Percentiles rank a stretch among this genome's conserved stretches.
Conservation (phyloP, 805 yeast genomes). For the Metschnikowia cubensis region DNA sequence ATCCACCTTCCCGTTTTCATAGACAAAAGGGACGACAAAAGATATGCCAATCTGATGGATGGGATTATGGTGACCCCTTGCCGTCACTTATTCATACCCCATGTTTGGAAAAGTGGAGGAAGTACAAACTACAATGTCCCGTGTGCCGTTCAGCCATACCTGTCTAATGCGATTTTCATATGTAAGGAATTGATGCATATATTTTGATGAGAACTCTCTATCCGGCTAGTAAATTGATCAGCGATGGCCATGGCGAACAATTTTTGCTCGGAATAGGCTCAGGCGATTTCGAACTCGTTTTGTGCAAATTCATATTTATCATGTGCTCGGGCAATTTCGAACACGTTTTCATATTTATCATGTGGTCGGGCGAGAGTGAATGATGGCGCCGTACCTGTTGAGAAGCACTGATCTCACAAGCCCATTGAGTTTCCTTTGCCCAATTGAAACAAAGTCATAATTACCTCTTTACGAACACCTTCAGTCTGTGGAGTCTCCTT, state of each 20-base stretch:
- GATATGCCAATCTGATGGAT: conserved; percentile 20
- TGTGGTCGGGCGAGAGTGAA: conserved; percentile 8
- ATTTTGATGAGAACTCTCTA: neutral
- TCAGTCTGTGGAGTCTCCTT: neutral
- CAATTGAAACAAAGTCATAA: conserved; percentile 10
- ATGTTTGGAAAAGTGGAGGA: conserved; percentile 94
- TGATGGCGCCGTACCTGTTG: neutral
- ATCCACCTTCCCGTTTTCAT: conserved; percentile 14
- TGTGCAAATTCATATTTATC: conserved; percentile 6
- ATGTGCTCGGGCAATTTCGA: too few species aligned
- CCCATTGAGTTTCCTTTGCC: conserved; percentile 3
- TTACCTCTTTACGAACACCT: neutral
- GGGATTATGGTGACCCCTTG: conserved; percentile 87
- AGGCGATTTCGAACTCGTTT: neutral
- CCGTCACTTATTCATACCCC: conserved; percentile 81
- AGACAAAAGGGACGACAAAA: conserved; percentile 6
- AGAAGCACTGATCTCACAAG: neutral
- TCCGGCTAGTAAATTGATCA: neutral
- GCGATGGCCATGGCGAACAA: neutral
- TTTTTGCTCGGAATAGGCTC: neutral
- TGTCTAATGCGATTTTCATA: conserved; percentile 22
- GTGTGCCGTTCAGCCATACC: conserved; percentile 85
- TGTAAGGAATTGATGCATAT: neutral
- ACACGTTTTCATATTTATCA: too few species aligned
- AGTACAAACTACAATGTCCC: conserved; percentile 88